phyloP scores from a whole-genome alignment of 2,329 filamentous ascomycete species.

The Aspergillus clavatus region DNA sequence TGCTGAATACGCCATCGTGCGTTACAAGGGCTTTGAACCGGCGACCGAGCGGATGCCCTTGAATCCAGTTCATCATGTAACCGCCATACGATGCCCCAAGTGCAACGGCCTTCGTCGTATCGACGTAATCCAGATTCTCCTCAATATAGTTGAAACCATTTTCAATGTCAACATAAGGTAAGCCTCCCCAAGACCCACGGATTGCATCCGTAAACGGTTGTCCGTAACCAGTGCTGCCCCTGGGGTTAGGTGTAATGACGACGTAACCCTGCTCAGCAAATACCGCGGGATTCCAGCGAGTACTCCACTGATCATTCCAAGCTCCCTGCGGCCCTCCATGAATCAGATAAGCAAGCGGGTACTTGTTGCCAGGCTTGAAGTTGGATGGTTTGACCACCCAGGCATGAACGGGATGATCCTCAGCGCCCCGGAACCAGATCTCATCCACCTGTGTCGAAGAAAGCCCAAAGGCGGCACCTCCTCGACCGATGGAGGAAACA shows the following conservation, averaged over 20 bases:
- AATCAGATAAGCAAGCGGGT: slow-evolving; percentile 51
- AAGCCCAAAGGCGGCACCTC: slow-evolving; percentile 39
- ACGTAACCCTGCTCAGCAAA: slow-evolving; percentile 60
- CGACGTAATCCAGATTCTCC: slow-evolving; percentile 48
- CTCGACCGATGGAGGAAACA: slow-evolving; percentile 36
- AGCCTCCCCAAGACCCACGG: slow-evolving; percentile 50
- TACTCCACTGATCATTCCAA: slow-evolving; percentile 53
- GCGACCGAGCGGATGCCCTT: slow-evolving; percentile 50
- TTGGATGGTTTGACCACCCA: slow-evolving; percentile 47
- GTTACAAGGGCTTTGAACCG: slow-evolving; percentile 56
- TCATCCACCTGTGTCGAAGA: slow-evolving; percentile 40
- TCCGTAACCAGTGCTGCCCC: slow-evolving; percentile 56
- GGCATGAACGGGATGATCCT: slow-evolving; percentile 41
- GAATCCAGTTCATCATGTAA: slow-evolving; percentile 58
- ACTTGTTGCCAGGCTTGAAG: slow-evolving; percentile 44
- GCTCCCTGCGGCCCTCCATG: slow-evolving; percentile 51
- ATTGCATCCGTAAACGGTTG: slow-evolving; percentile 51
- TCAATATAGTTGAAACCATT: slow-evolving; percentile 51
- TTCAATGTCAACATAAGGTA: slow-evolving; percentile 53
- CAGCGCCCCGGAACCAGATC: slow-evolving; percentile 44
- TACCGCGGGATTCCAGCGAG: slow-evolving; percentile 51
- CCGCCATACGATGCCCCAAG: slow-evolving; percentile 55
- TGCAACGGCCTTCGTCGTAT: slow-evolving; percentile 50
- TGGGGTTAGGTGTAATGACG: slow-evolving; percentile 56
- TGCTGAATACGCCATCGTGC: slow-evolving; percentile 48